Base-by-base conservation (phyloP, 163 green algal genomes). In the Chlorella variabilis region DNA sequence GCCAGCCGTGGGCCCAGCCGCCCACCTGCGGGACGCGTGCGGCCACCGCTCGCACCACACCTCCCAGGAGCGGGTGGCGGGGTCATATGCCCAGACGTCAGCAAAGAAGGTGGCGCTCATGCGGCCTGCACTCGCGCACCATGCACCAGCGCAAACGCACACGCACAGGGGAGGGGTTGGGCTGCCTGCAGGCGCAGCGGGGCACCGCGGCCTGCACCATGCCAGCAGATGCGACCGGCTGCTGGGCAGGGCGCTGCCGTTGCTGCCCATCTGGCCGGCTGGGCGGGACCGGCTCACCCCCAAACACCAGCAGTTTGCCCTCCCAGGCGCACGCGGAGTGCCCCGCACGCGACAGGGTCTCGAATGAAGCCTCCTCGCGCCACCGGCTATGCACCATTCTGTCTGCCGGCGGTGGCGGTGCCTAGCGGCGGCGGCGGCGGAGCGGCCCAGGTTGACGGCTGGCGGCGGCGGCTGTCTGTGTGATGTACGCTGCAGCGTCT, bases 251-350 rank as follows among this genome's bases (percentile, higher is more conserved):
- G n/a, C n/a, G n/a, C n/a, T n/a, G n/a, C n/a, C n/a, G n/a, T n/a
- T n/a, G n/a, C n/a, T n/a, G n/a, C n/a, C n/a, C n/a, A n/a, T n/a
- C n/a, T n/a, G n/a, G n/a, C n/a, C n/a, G 15, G 15, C 51, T 29
- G 25, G 9, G 9, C 7, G 4, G 51, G 4, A 4, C 20, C 51
- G 51, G 11, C 51, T 62, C 58, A 66, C 58, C 65, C 4, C 65
- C 65, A 73, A 73, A 73, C 38, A 73, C 4, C 21, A 73, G 65
- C 65, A 73, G 65, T 38, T 54, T 73, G 65, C 29, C 18, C 38
- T 51, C 27, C 38, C 65, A 73, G 36, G 27, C 38, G 25, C 65
- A 73, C 5, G 36, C 34, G 65, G 65, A 23, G 21, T 73, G 65
- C 3, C 65, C 65, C 36, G 65, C 65, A 23, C 65, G 65, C 18